Base-by-base conservation (phyloP, 768 basidiomycete species). In the Russula griseocarnosa region DNA sequence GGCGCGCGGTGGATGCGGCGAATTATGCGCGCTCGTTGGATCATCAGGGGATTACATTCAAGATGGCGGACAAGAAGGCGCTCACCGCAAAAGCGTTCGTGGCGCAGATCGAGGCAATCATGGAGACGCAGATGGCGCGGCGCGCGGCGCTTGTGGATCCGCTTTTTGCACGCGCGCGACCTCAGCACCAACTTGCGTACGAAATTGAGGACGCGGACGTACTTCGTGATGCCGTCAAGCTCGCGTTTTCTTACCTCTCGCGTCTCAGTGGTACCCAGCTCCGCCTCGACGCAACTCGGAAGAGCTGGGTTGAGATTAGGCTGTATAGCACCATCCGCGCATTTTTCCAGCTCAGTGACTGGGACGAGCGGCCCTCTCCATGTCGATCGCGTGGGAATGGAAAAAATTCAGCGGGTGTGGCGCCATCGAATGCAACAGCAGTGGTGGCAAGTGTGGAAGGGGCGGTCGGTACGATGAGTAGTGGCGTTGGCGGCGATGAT, bases 1-100 rank as follows among this genome's bases (percentile, higher is more conserved):
- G 97, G 97, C 79, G 95, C 56, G 96, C 97, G 76, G 92, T 96
- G 32, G 93, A 98, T 70, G 91, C 92, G 30, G 82, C 91, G 69
- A 98, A 98, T 76, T 98, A 91, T 72, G 83, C 86, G 76, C 94
- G 94, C 79, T 88, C 90, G 58, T 81, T 98, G 70, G 96, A 99
- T 73, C 92, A 96, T 70, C 93, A 95, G 73, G 91, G 87, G 10
- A 89, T 96, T 72, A 82, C 83, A 55, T 98, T 95, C 84, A 95
- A 94, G 78, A 80, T 83, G 40, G 82, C 81, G 42, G 97, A 99
- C 78, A 98, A 98, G 82, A 92, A 90, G 71, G 81, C 85, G 26
- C 81, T 87, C 59, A 84, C 85, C 3, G 76, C 84, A 30, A 92
- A 92, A 74, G 79, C 86, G 10, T 85, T 96, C 63, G 83, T 94